Base-by-base conservation (phyloP, 805 yeast species). In the Spathaspora boniae region DNA sequence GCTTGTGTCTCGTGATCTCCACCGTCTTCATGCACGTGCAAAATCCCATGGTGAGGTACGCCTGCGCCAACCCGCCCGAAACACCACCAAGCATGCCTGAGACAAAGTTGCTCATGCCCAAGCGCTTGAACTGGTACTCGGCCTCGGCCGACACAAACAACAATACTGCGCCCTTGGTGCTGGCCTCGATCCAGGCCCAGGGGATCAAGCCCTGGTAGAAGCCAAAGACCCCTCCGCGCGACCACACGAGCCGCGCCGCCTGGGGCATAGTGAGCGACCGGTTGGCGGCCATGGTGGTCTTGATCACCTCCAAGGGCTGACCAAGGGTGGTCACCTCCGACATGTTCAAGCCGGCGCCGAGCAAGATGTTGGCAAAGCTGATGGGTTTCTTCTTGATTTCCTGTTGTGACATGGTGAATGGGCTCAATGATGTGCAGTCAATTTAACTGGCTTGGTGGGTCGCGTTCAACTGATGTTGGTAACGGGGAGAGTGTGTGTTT, bases 131-230 rank as follows among this genome's bases (percentile, higher is more conserved):
- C 32, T 74, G 75, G 60, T 86, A 86, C 63, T 93, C 98, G 34
- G 88, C 85, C 58, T 93, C 98, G 30, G 94, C 80, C 30, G 95
- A 82, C 22, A 88, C 96, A 52, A 93, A 93, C 48, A 93, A 71
- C 38, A 93, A 70, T 6, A 89, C 96, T 4, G 98, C 97, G 59
- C 98, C 98, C 62, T 93, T 93, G 24, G 98, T 93, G n/a, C 96
- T 85, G 7, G 96, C 98, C 64, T 91, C 98, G 49, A 93, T 85
- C 97, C 98, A 89, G 5, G 98, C 98, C 98, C 98, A 93, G 31
- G 98, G 98, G 46, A 91, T 89, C 56, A 93, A 72, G 21, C 98
- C 98, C 62, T 93, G 98, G 65, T 89, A 93, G 67, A 89, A 93
- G 0, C 98, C 98, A 19, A 76, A 56, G 12, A 82, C 51, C 35